Percentiles rank a stretch among this genome's conserved stretches.
Conservation (phyloP, 2,329 filamentous ascomycete genomes). For the Epichloe gansuensis region DNA sequence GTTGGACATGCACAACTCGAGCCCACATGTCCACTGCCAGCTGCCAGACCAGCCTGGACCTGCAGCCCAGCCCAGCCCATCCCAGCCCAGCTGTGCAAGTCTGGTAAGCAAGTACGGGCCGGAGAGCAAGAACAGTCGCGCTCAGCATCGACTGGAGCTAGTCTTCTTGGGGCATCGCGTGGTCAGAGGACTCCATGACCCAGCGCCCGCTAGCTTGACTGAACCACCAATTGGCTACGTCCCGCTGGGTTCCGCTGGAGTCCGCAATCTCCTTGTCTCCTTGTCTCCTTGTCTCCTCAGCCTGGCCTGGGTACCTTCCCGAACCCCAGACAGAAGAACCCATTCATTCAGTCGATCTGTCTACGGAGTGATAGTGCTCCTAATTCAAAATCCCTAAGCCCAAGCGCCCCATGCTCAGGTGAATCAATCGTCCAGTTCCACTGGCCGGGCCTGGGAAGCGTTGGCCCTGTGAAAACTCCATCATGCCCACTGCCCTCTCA, state of each 20-base stretch:
- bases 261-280: not conserved
- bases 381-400: not conserved
- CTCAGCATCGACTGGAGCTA: not conserved
- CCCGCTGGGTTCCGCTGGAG: not conserved
- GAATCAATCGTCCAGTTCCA: conserved; percentile 1
- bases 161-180: not conserved
- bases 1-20: not conserved
- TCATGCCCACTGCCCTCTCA: conserved; percentile 7
- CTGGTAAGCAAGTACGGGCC: not conserved
- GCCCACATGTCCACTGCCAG: not conserved
- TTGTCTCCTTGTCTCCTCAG: not conserved
- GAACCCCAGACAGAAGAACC: conserved; percentile 1
- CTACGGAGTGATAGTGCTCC: not conserved
- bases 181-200: not conserved
- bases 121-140: too few relatives aligned
- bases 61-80: not conserved
- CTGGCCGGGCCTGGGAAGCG: conserved; percentile 2
- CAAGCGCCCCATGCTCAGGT: conserved; percentile 3
- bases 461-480: conserved; percentile 3
- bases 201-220: not conserved
- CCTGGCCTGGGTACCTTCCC: not conserved
- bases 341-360: not conserved
- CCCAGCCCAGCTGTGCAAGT: not conserved
- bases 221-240: conserved; percentile 1
- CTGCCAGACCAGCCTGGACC: not conserved